phyloP scores from a whole-genome alignment of 176 grass and related monocot genomes.

The bread wheat (Triticum aestivum) region IWGSC_CS_RefSeq_v2.1 NC_057795.1:269602705-269603204 shows the following conservation, averaged over 20 bases:
- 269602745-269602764: no score
- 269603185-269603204: conserved; percentile 68
- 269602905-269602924: background rate
- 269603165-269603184: conserved; percentile 96
- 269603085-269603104: background rate
- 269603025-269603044: conserved; percentile 67
- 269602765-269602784: no score
- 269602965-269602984: conserved; percentile 76
- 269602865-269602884: no score
- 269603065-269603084: background rate
- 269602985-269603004: conserved; percentile 70
- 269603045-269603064: conserved; percentile 63
- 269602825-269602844: no score
- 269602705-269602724: background rate
- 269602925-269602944: conserved; percentile 3
- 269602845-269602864: no score
- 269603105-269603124: conserved; percentile 29
- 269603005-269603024: conserved; percentile 61
- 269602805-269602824: no score
- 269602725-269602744: no score
- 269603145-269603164: conserved; percentile 77
- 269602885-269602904: background rate
- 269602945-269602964: conserved; percentile 26
- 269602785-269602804: no score
- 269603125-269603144: conserved; percentile 91